phyloP scores from a whole-genome alignment of 225 moss, liverwort and hornwort genomes.

The Sphagnum contortum region DNA sequence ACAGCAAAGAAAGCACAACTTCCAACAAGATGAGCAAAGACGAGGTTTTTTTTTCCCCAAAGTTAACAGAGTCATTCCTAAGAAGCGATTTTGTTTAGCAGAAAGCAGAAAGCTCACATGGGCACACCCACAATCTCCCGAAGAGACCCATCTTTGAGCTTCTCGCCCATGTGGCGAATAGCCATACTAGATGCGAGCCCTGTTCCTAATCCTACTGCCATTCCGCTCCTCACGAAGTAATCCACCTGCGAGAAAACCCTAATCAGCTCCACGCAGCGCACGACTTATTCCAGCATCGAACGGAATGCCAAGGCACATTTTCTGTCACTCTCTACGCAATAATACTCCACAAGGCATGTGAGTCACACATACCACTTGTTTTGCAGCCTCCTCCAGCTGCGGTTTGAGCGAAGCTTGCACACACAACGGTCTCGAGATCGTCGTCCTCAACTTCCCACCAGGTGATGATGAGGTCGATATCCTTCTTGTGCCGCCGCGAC shows the following conservation, averaged over 20 bases:
- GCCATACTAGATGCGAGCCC: slow-evolving; percentile 40
- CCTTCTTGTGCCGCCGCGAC: no score
- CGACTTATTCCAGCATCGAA: no score
- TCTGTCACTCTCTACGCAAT: no score
- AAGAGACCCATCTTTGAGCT: slow-evolving; percentile 31
- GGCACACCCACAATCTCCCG: slow-evolving; percentile 49
- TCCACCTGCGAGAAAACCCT: slow-evolving; percentile 26
- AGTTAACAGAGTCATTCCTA: no score
- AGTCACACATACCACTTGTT: slow-evolving; percentile 22
- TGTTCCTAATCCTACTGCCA: slow-evolving; percentile 44
- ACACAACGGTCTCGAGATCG: background rate
- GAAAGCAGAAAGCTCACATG: slow-evolving; percentile 20
- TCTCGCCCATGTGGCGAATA: slow-evolving; percentile 37
- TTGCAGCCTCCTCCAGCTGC: slow-evolving; percentile 35
- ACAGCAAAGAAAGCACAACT: no score
- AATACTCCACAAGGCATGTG: no score
- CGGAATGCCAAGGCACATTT: background rate
- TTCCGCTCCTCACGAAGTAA: slow-evolving; percentile 54
- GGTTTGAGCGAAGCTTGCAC: slow-evolving; percentile 17
- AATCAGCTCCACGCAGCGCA: no score
- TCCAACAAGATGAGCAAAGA: no score
- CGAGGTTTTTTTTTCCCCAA: no score
- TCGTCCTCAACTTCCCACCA: slow-evolving; percentile 11
- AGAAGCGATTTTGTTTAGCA: no score
- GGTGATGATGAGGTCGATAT: no score